Evolutionary conservation across 768 basidiomycete genomes (phyloP).

Genomic region (Rhizopogon vesiculosus): DNA sequence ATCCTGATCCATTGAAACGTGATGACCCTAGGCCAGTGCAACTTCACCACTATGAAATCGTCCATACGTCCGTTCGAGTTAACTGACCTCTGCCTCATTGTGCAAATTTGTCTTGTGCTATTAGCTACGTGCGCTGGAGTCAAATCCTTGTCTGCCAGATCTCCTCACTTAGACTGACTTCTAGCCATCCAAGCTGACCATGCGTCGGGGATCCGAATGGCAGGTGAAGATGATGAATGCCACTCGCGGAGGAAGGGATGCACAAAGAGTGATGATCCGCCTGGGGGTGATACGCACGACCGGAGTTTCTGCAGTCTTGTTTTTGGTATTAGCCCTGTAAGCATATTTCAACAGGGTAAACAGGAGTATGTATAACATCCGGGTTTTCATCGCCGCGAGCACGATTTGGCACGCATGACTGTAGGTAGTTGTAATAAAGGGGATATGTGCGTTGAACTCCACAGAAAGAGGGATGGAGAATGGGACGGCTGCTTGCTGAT

Average conservation of each 20-base stretch:
- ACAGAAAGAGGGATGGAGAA: constrained; percentile 38
- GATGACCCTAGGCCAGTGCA: constrained; percentile 83
- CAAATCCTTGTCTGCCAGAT: constrained; percentile 46
- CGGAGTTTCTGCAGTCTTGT: constrained; percentile 29
- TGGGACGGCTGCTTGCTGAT: constrained; percentile 53
- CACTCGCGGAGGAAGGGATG: constrained; percentile 68
- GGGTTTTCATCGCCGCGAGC: constrained; percentile 85
- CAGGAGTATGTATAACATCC: constrained; percentile 45
- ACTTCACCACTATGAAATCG: constrained; percentile 70
- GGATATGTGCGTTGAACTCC: constrained; percentile 36
- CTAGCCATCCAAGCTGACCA: constrained; percentile 67
- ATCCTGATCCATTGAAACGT: constrained; percentile 77
- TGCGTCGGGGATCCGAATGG: constrained; percentile 80
- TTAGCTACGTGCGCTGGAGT: constrained; percentile 58
- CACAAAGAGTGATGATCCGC: constrained; percentile 47
- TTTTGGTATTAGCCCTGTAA: constrained; percentile 22
- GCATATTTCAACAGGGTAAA: not conserved
- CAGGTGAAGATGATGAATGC: constrained; percentile 86
- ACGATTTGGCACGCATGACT: constrained; percentile 91
- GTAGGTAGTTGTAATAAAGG: constrained; percentile 76
- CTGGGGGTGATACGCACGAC: constrained; percentile 14
- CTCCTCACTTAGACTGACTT: constrained; percentile 64
- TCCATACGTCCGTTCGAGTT: constrained; percentile 43
- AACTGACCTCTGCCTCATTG: not conserved
- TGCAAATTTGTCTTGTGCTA: not conserved